Evolutionary conservation across 1,284 basidiomycete species (phyloP), one percentile per base, ranked within the genome.

Genomic region (Veloboletus limbatus): DNA sequence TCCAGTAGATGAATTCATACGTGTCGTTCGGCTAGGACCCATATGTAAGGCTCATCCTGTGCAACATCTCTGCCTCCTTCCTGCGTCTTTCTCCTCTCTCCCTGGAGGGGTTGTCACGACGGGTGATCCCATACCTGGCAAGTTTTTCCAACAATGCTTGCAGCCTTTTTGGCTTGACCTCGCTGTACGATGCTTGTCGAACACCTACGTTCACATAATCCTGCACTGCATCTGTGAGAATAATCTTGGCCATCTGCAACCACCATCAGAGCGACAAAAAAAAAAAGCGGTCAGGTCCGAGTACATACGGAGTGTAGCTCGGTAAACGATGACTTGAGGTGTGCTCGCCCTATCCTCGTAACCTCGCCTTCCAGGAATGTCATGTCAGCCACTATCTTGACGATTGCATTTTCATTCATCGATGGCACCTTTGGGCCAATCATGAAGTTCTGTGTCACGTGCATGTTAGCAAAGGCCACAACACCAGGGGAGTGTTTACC

Each of bases 391-490:
- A 88, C 70, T 37, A 95, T 78, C 57, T 92, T 93, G 20, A 84
- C 80, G 34, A 95, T 76, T 1, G 88, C 93, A 55, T 88, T 85
- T 60, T 97, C 94, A 59, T 96, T 97, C 71, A 93, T 81, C 67
- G 81, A 77, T 5, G 75, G 68, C n/a, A 95, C 82, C 43, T 88
- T 85, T 2, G 81, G 74, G 20, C 92, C 85, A 20, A 83, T 78
- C 55, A 92, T 68, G 62, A 92, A 90, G 39, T 85, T 81, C 91
- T 96, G 30, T 25, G 14, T 43, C 21, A 22, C 4, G 22, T 34
- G 35, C 40, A 20, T 13, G 24, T 62, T 33, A 58, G 51, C 35
- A 1, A 42, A 16, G 4, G 10, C 2, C 31, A 10, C 4, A 7
- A 21, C 9, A 17, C 13, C 34, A 39, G 22, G 10, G 16, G 21